Evolutionary conservation across 83 land plant species (phyloP), one percentile per base, ranked within the genome.

Genomic region (Diphasiastrum complanatum): DNA sequence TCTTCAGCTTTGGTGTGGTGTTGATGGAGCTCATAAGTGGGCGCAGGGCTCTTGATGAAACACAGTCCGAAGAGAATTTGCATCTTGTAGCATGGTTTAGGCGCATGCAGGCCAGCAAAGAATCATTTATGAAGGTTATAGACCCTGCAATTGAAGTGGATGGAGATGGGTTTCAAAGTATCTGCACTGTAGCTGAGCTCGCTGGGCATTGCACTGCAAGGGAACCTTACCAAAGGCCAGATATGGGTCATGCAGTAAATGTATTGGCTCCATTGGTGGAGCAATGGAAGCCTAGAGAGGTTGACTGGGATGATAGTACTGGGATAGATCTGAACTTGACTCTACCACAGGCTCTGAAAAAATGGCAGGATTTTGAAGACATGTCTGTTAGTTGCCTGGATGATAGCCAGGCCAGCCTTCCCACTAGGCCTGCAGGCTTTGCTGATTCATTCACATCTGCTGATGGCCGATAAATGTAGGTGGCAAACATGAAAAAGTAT

Each of bases 261-360:
- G 45, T 41, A 14, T 18, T 41, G 12, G 45, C 45, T 41, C 45
- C 45, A 41, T 18, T 41, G 12, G 45, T 41, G 12, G 45, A 41
- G 45, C 12, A 41, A 41, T 41, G 45, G 45, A 41, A 41, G 45
- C 45, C 45, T 14, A 41, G n/a, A 41, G 45, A 41, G n/a, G 18
- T 41, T 14, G 45, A 41, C n/a, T 41, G n/a, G 18, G 45, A 41
- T 18, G 45, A 41, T 41, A 18, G 18, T 41, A 18, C 12, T 41
- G 45, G 45, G 18, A 41, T 41, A 14, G 45, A 41, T 41, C 45
- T 41, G 45, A 41, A 41, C 45, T 18, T 41, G 12, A 41, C 45
- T 18, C 45, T 41, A 41, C 45, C 45, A 41, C 45, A 41, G 45
- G 45, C 45, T 1, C 45, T 41, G n/a, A n/a, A n/a, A n/a, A n/a